phyloP scores from a whole-genome alignment of 148 eudicot species.

The Amaranthus hypochondriacus region DNA sequence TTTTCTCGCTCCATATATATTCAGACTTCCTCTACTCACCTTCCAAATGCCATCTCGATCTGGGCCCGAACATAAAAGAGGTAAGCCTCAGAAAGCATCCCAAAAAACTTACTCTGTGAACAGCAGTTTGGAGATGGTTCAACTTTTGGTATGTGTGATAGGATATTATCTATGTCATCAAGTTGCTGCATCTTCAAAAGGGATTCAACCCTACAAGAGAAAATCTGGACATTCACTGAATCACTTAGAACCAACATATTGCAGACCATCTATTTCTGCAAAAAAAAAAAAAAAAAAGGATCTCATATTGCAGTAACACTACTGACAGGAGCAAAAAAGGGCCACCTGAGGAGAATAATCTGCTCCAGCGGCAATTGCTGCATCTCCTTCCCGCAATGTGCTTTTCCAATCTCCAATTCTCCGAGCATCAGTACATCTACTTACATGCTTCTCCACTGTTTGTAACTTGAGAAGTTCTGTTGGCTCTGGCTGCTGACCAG shows the following conservation, averaged over 20 bases:
- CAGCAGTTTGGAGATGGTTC: conserved; percentile 40
- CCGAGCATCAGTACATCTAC: conserved; percentile 56
- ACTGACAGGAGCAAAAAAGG: neutral
- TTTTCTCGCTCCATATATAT: conserved; percentile 16
- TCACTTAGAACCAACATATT: conserved; percentile 13
- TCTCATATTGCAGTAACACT: neutral
- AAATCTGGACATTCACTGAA: conserved; percentile 46
- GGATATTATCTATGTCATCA: conserved; percentile 48
- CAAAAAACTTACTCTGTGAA: conserved; percentile 61
- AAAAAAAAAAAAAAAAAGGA: neutral
- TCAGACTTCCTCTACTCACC: conserved; percentile 46
- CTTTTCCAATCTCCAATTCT: conserved; percentile 66
- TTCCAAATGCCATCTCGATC: conserved; percentile 83
- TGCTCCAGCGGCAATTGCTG: conserved; percentile 76
- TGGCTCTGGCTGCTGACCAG: conserved; percentile 51
- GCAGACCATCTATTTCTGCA: neutral
- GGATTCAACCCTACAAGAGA: conserved; percentile 75
- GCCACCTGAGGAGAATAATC: conserved; percentile 74
- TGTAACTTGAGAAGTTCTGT: conserved; percentile 56
- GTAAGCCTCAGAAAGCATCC: conserved; percentile 84
- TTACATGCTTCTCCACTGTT: conserved; percentile 51
- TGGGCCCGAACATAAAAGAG: conserved; percentile 65
- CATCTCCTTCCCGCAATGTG: conserved; percentile 61
- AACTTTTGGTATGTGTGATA: conserved; percentile 41
- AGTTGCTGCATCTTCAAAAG: conserved; percentile 75